A percentile compares a stretch with the other conserved stretches of the same genome.
phyloP scores from a whole-genome alignment of 2,329 filamentous ascomycete genomes.

The Arthrobotrys megalospora region DNA sequence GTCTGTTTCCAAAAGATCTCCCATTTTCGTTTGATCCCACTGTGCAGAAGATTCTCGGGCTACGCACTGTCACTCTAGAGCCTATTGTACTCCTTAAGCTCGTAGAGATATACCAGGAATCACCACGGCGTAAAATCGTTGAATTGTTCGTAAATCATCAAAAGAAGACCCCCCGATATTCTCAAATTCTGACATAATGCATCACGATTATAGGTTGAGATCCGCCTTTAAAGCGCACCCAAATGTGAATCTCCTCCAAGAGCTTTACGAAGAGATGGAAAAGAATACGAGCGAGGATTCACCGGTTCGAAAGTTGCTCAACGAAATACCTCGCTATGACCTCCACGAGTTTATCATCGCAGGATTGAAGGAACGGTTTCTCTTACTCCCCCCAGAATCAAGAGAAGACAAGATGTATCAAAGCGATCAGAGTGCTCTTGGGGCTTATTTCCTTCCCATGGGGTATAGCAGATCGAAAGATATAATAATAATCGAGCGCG shows the following conservation, averaged over 20 bases:
- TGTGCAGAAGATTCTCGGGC: constrained; percentile 1
- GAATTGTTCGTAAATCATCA: constrained; percentile 15
- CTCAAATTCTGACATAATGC: not conserved
- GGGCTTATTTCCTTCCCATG: not conserved
- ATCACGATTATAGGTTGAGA: constrained; percentile 10
- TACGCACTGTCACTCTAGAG: not conserved
- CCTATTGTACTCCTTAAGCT: not conserved
- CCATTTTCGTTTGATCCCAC: constrained; percentile 34
- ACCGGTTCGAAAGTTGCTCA: not conserved
- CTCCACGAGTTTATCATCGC: constrained; percentile 40
- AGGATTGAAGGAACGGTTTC: constrained; percentile 12
- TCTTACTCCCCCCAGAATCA: not conserved
- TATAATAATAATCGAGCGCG: not conserved
- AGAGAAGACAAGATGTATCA: not conserved
- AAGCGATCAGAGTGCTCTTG: not conserved
- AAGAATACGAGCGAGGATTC: not conserved
- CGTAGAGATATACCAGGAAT: constrained; percentile 39
- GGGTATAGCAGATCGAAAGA: not conserved
- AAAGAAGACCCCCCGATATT: not conserved
- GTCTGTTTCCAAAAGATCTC: constrained; percentile 34
- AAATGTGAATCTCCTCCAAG: constrained; percentile 29
- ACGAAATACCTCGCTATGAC: not conserved
- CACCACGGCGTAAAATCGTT: constrained; percentile 1
- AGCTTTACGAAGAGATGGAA: constrained; percentile 12
- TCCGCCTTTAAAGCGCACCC: constrained; percentile 39